Evolutionary conservation across 2,329 filamentous ascomycete species (phyloP).

Genomic region (Cephalotrichum gorgonifer): DNA sequence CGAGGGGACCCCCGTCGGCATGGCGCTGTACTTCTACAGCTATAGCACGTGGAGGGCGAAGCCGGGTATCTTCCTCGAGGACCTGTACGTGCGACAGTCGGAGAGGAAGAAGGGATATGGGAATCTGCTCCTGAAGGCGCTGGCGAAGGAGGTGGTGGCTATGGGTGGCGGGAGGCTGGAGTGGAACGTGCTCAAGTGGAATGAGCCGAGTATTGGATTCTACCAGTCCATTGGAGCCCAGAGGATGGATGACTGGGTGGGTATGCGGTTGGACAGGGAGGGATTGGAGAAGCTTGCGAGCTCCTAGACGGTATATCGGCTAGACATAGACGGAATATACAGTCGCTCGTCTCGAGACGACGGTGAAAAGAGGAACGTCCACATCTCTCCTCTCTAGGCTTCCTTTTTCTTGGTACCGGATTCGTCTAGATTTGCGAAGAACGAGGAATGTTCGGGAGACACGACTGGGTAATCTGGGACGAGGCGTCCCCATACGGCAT

Average conservation of each 20-base stretch:
- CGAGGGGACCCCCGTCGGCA: constrained; percentile 46
- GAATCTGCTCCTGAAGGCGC: constrained; percentile 57
- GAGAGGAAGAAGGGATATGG: constrained; percentile 73
- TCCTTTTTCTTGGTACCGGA: background rate
- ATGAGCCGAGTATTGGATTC: constrained; percentile 79
- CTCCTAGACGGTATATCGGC: constrained; percentile 17
- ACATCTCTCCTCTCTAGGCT: background rate
- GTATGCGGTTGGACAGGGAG: constrained; percentile 63
- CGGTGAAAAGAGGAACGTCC: background rate
- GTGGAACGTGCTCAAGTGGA: constrained; percentile 91
- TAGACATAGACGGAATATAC: background rate
- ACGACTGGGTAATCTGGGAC: background rate
- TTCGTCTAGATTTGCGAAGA: background rate
- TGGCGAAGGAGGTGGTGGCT: constrained; percentile 69
- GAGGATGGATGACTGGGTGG: constrained; percentile 61
- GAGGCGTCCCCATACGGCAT: background rate
- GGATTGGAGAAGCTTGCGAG: constrained; percentile 49
- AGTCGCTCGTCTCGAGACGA: background rate
- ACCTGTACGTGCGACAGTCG: constrained; percentile 68
- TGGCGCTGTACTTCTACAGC: constrained; percentile 92
- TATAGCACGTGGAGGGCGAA: constrained; percentile 88
- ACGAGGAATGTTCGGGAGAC: background rate
- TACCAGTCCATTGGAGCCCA: constrained; percentile 64
- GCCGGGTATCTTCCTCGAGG: constrained; percentile 86
- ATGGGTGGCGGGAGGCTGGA: constrained; percentile 70